Evolutionary conservation across 2,329 filamentous ascomycete genomes (phyloP), one percentile per base, ranked within the genome.

Genomic region (Parascedosporium putredinis): DNA sequence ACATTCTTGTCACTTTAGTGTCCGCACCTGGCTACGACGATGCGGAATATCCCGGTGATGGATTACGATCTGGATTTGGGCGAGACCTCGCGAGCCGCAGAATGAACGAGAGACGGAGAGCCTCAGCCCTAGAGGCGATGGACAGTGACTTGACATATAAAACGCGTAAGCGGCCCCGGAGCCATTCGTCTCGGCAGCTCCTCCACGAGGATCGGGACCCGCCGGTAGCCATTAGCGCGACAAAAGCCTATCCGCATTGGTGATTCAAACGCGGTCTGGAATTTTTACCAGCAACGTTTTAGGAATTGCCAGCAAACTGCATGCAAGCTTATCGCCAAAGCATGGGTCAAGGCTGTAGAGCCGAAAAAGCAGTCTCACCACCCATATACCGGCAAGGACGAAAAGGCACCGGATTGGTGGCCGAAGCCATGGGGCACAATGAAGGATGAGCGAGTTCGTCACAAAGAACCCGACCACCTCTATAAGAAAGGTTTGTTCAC

Each of bases 331-430:
- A 81, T 88, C 48, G 80, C 80, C 29, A 89, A 88, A 61, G 81
- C 78, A 9, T 88, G 84, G 78, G 81, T 89, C 52, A 87, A 87
- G 59, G 73, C 79, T 2, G 78, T 88, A 2, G 83, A 86, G 57
- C 85, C 85, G 0, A 87, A 85, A 65, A 89, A 89, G 63, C 84
- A 88, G 62, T 83, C 82, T 0, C 83, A 78, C 16, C 80, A 85
- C 56, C 84, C 85, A 0, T 89, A 89, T 58, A 84, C 81, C 1
- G 72, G 73, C n/a, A 76, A 74, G 27, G 75, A 82, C 43, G 74
- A 74, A 27, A 80, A 78, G 55, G 76, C 76, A 1, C 79, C 81
- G 0, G 75, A 76, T 47, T 86, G 82, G 82, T 85, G 82, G 82
- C 81, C 81, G 2, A 70, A 75, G 59, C 66, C 71, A 5, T 73